Percentiles rank a stretch among this genome's conserved stretches.
Evolutionary conservation across 495 filamentous ascomycete species (phyloP).

Genomic region (Neurospora africana): DNA sequence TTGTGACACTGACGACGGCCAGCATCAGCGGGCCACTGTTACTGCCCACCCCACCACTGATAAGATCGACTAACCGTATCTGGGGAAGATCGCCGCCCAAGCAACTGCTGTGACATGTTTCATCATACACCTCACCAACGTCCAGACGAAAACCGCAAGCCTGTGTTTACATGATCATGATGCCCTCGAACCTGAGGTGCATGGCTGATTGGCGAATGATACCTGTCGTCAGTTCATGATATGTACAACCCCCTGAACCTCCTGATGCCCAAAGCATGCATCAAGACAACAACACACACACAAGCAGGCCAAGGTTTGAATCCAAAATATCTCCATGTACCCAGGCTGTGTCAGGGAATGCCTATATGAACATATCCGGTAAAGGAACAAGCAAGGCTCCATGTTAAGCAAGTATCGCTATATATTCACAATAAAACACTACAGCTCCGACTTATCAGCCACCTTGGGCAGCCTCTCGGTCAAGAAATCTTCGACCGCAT

Average conservation of each 20-base stretch:
- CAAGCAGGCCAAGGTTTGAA: not conserved
- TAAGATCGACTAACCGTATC: not conserved
- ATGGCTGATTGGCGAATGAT: not conserved
- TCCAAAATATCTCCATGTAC: not conserved
- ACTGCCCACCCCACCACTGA: not conserved
- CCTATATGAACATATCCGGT: not conserved
- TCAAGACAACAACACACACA: not conserved
- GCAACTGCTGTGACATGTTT: not conserved
- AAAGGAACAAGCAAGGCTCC: not conserved
- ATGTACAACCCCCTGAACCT: not conserved
- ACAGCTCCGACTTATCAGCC: conserved; percentile 31
- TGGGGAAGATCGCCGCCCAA: not conserved
- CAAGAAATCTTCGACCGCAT: conserved; percentile 73
- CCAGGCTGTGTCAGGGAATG: not conserved
- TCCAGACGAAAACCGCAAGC: not conserved
- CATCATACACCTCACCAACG: not conserved
- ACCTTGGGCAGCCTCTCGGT: conserved; percentile 47
- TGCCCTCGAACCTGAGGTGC: not conserved
- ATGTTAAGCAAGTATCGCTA: not conserved
- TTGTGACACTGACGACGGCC: not conserved
- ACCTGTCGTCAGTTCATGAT: not conserved
- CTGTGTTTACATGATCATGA: not conserved
- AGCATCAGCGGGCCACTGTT: not conserved
- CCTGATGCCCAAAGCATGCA: not conserved
- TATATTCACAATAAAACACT: not conserved